phyloP scores from a whole-genome alignment of 2,329 filamentous ascomycete species.

The Fusarium multiceps region DNA sequence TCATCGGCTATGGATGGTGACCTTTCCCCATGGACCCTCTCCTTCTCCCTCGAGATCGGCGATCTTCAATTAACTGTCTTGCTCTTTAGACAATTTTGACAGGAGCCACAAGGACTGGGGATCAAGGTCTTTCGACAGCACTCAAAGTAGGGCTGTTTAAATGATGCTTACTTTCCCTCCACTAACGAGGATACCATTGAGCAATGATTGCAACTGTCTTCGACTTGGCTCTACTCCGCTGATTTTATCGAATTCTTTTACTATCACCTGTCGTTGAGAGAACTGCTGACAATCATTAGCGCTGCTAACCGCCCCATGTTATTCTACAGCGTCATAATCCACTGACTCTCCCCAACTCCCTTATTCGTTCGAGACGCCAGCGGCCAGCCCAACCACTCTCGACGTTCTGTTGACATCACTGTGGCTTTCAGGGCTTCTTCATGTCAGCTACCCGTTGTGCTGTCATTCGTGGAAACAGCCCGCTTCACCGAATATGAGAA shows the following conservation, averaged over 20 bases:
- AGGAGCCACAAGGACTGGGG: slow-evolving; percentile 13
- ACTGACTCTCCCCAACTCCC: slow-evolving; percentile 31
- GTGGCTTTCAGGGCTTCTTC: slow-evolving; percentile 26
- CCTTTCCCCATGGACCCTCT: slow-evolving; percentile 25
- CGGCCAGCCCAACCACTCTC: slow-evolving; percentile 34
- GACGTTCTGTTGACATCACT: slow-evolving; percentile 43
- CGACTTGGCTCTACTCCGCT: background rate
- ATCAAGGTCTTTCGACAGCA: slow-evolving; percentile 5
- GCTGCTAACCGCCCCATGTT: slow-evolving; percentile 16
- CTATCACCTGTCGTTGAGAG: background rate
- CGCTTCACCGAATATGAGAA: slow-evolving; percentile 24
- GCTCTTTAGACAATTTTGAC: slow-evolving; percentile 13
- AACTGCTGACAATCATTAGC: background rate
- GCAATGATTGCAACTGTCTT: background rate
- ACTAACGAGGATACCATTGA: background rate
- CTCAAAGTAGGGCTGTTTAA: slow-evolving; percentile 15
- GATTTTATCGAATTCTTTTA: background rate
- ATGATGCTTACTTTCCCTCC: slow-evolving; percentile 8
- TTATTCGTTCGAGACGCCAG: slow-evolving; percentile 38
- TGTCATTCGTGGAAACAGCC: slow-evolving; percentile 30
- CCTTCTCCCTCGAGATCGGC: slow-evolving; percentile 40
- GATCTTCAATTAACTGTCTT: slow-evolving; percentile 32
- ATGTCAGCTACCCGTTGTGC: slow-evolving; percentile 11
- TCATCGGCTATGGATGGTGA: slow-evolving; percentile 12
- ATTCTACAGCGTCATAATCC: slow-evolving; percentile 21